Percentiles rank a stretch among this genome's conserved stretches.
Conservation (phyloP, 495 filamentous ascomycete species). For the Apodospora peruviana region DNA sequence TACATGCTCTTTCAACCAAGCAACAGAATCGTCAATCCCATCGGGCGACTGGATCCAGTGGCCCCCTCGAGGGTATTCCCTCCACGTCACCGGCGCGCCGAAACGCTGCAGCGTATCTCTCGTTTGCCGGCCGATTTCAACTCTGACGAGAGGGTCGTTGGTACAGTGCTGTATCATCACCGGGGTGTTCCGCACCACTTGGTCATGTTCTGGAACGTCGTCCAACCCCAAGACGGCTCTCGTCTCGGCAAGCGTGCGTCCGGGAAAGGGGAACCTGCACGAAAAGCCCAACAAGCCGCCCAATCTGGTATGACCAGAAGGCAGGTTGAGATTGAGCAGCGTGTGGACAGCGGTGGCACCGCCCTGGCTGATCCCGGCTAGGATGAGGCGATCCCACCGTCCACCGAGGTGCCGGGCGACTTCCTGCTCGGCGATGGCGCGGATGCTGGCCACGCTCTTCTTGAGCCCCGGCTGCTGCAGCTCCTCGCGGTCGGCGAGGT, state of each 20-base stretch:
- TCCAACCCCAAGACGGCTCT: slow-evolving; percentile 13
- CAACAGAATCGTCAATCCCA: slow-evolving; percentile 44
- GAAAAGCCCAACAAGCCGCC: slow-evolving; percentile 48
- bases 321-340: slow-evolving; percentile 25
- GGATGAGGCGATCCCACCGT: slow-evolving; percentile 22
- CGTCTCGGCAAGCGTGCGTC: slow-evolving; percentile 14
- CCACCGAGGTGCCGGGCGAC: slow-evolving; percentile 14
- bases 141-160: slow-evolving; percentile 44
- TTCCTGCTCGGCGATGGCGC: slow-evolving; percentile 20
- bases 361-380: slow-evolving; percentile 28
- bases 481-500: slow-evolving; percentile 22
- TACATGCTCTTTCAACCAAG: slow-evolving; percentile 27
- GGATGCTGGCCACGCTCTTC: slow-evolving; percentile 18
- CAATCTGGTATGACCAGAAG: slow-evolving; percentile 6
- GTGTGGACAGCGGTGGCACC: slow-evolving; percentile 39
- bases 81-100: slow-evolving; percentile 40
- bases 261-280: slow-evolving; percentile 48
- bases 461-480: slow-evolving; percentile 22
- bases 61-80: slow-evolving; percentile 45
- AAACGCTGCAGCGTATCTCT: slow-evolving; percentile 29
- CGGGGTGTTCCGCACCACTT: slow-evolving; percentile 25
- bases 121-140: slow-evolving; percentile 37
- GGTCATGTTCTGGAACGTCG: slow-evolving; percentile 6
- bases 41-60: slow-evolving; percentile 51
- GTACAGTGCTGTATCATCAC: slow-evolving; percentile 48